phyloP scores from a whole-genome alignment of 2,329 filamentous ascomycete species.

The Colletotrichum sp. region DNA sequence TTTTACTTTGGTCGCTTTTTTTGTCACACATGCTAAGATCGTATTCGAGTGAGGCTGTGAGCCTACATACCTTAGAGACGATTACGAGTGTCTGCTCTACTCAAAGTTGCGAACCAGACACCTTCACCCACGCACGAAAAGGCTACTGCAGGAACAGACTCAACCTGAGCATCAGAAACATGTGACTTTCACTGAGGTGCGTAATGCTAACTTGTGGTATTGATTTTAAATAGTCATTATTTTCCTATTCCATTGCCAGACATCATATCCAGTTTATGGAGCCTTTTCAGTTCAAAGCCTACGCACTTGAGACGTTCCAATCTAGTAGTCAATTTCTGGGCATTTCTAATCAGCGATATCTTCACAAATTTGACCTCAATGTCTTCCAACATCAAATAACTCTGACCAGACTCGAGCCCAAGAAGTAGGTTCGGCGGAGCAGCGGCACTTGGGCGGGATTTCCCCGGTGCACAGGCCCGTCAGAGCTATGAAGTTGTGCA shows the following conservation, averaged over 20 bases:
- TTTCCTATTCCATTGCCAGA: rapidly evolving
- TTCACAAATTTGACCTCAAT: not conserved
- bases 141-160: not conserved
- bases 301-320: not conserved
- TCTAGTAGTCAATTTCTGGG: rapidly evolving
- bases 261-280: rapidly evolving
- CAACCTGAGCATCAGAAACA: not conserved
- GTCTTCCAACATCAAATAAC: not conserved
- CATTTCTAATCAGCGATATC: rapidly evolving
- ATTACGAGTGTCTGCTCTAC: not conserved
- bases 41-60: rapidly evolving
- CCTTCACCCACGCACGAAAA: not conserved
- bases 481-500: not conserved
- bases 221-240: rapidly evolving
- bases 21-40: not conserved
- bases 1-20: rapidly evolving
- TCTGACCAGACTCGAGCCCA: not conserved
- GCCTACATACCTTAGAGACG: not conserved
- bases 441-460: not conserved
- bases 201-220: rapidly evolving
- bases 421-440: not conserved
- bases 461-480: not conserved
- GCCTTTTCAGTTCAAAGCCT: not conserved
- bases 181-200: not conserved
- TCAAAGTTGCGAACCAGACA: not conserved